These are phyloP conservation scores for Purshia tridentata DNA, from an alignment of 306 rosid genomes.

Conservation along the genomic window DNA sequence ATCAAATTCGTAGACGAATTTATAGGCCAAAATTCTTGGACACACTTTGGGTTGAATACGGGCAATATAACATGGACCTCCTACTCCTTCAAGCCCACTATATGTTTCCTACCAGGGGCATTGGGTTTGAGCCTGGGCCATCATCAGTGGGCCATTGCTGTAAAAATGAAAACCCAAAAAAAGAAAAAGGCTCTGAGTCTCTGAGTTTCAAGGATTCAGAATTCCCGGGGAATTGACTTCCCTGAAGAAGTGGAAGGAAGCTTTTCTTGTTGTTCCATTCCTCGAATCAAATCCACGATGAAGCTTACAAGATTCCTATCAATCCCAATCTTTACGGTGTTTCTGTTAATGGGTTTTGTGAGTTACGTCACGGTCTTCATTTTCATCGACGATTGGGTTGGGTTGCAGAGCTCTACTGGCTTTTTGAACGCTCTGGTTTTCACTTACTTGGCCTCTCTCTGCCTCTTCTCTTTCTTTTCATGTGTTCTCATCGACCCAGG, in stretches of 20 bases:
- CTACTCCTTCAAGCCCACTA: too few species aligned
- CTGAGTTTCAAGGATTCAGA: neutral
- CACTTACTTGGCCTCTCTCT: slow-evolving; percentile 49
- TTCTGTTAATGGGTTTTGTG: slow-evolving; percentile 45
- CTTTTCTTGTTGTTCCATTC: neutral
- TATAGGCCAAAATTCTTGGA: too few species aligned
- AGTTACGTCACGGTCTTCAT: slow-evolving; percentile 64
- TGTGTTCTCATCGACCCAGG: slow-evolving; percentile 85
- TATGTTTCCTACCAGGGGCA: too few species aligned
- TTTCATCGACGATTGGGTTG: slow-evolving; percentile 71
- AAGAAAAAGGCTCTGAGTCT: neutral
- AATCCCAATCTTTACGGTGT: slow-evolving; percentile 52
- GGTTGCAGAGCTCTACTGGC: slow-evolving; percentile 63
- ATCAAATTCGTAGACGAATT: too few species aligned
- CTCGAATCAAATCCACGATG: slow-evolving; percentile 29
- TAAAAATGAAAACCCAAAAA: too few species aligned
- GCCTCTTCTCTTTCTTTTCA: slow-evolving; percentile 62
- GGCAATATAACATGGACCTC: too few species aligned
- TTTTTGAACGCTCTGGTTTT: slow-evolving; percentile 52
- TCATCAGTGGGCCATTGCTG: too few species aligned
- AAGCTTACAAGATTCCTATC: slow-evolving; percentile 48
- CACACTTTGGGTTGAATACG: too few species aligned
- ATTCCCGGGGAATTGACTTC: slow-evolving; percentile 9
- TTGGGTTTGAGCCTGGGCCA: neutral
- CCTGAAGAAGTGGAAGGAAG: neutral